A percentile compares a stretch with the other conserved stretches of the same genome.
phyloP scores from a whole-genome alignment of 768 basidiomycete species.

The Hygrocybe coccinea region DNA sequence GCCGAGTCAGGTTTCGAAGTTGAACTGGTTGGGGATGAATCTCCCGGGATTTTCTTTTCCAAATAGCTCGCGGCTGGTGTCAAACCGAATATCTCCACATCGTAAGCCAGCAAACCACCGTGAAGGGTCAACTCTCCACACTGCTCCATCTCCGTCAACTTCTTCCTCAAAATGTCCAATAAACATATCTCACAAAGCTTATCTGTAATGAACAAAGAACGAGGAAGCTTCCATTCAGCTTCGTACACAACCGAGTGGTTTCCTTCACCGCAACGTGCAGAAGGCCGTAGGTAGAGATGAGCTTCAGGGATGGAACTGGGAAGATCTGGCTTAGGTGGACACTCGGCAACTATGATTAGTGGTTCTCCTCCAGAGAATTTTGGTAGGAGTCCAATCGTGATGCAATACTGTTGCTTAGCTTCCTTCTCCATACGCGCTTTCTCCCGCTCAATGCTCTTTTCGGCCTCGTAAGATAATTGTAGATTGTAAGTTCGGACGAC shows the following conservation, averaged over 20 bases:
- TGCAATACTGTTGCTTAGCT: background rate
- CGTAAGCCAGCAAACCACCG: background rate
- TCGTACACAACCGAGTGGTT: constrained; percentile 51
- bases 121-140: background rate
- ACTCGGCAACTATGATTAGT: constrained; percentile 24
- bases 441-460: no score
- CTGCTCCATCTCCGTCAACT: background rate
- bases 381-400: background rate
- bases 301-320: constrained; percentile 30
- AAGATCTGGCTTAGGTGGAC: constrained; percentile 17
- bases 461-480: background rate
- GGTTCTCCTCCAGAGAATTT: background rate
- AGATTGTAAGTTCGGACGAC: constrained; percentile 30
- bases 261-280: constrained; percentile 37
- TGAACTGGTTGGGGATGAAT: no score
- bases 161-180: constrained; percentile 22
- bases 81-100: background rate
- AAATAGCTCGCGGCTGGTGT: no score
- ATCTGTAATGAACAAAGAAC: constrained; percentile 31
- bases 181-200: constrained; percentile 40
- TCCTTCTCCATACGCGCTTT: no score
- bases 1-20: no score
- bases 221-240: constrained; percentile 51
- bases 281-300: constrained; percentile 47
- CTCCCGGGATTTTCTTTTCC: no score